Conservation (phyloP, 2,329 filamentous ascomycete genomes). For the Xylaria sp. region DNA sequence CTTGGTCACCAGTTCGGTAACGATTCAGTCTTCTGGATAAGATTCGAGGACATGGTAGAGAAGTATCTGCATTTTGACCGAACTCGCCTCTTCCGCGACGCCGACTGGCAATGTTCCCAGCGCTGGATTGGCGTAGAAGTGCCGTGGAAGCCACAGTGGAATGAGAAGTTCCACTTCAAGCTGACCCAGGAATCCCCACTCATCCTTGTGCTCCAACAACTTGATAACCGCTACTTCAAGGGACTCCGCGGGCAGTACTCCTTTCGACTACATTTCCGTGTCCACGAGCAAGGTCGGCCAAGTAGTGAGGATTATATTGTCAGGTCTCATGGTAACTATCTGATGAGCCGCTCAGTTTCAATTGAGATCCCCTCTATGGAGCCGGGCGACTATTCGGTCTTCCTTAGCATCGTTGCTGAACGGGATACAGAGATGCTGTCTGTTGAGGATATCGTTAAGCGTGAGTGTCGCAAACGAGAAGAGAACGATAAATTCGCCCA, state of each 20-base stretch:
- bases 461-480: slow-evolving; percentile 57
- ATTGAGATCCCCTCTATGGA: slow-evolving; percentile 67
- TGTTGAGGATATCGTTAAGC: slow-evolving; percentile 66
- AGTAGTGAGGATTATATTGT: slow-evolving; percentile 69
- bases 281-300: slow-evolving; percentile 61
- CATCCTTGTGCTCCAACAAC: slow-evolving; percentile 69
- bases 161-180: slow-evolving; percentile 69
- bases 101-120: slow-evolving; percentile 67
- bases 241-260: slow-evolving; percentile 69
- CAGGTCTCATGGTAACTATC: slow-evolving; percentile 66
- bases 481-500: slow-evolving; percentile 69
- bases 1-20: slow-evolving; percentile 69
- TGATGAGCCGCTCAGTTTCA: slow-evolving; percentile 68
- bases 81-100: slow-evolving; percentile 68
- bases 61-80: slow-evolving; percentile 71
- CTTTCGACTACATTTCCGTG: slow-evolving; percentile 61
- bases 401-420: slow-evolving; percentile 64
- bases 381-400: slow-evolving; percentile 66
- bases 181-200: slow-evolving; percentile 66
- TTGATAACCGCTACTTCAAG: slow-evolving; percentile 70
- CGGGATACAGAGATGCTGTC: slow-evolving; percentile 56
- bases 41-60: slow-evolving; percentile 69
- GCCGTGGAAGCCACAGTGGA: slow-evolving; percentile 70
- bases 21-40: slow-evolving; percentile 72
- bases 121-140: slow-evolving; percentile 71